Base-by-base conservation (phyloP, 169 alveolate genomes). In the Toxoplasma gondii region DNA sequence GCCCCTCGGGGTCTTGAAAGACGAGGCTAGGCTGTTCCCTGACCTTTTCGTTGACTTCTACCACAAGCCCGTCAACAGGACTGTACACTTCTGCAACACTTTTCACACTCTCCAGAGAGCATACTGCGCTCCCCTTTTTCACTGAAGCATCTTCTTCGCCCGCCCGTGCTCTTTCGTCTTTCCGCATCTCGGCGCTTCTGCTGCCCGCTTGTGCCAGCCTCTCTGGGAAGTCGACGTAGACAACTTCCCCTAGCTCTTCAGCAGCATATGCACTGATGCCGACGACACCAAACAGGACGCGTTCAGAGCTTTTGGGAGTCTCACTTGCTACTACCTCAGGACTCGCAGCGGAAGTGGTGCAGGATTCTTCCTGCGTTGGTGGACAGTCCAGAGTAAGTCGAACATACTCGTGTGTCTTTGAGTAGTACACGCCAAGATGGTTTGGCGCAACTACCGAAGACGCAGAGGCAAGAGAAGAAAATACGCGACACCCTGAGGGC, bases 211-310 rank as follows among this genome's bases (percentile, higher is more conserved):
- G 45, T 12, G 84, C 84, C n/a, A 27, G 80, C 39, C 43, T 41
- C 24, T 31, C 69, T 12, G 87, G 58, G 5, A 44, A 34, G 43
- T 91, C 94, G 12, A 49, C 64, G 44, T 36, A 91, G 1, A 91
- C 94, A 0, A 91, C 91, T 44, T 91, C 94, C 27, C 94, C 94
- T 45, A 91, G 86, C 53, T 91, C 91, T 29, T 91, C 91, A 31
- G 94, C 94, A 34, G 91, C 94, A 91, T 49, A 44, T n/a, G 64
- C 81, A 10, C 86, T 78, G 22, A 91, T 41, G n/a, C 94, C 94
- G 22, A 54, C 27, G 67, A 43, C 12, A 7, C 69, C 90, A 16
- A 82, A 22, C 53, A 82, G 64, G 69, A 43, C 67, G 90, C 69
- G 54, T 29, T 82, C 90, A 31, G 90, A 1, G 69, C 44, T 69